A percentile compares a stretch with the other conserved stretches of the same genome.
Evolutionary conservation across 176 grass and related monocot genomes (phyloP).

Genomic region (Luzula sylvatica): DNA sequence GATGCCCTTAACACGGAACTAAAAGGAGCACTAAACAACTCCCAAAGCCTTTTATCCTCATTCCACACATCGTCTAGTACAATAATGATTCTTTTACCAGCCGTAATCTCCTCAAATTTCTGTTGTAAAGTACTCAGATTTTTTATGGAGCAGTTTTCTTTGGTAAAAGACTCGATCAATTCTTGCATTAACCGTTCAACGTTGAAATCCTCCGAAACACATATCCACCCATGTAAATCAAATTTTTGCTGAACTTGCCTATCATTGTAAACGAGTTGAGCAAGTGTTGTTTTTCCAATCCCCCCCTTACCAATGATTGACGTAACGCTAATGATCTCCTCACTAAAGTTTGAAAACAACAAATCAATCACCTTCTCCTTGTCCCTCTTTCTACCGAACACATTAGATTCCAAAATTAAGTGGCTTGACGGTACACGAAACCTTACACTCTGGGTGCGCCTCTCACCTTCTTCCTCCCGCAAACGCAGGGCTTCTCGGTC

Average conservation of each 20-base stretch:
- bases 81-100: slow-evolving; percentile 13
- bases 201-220: slow-evolving; percentile 14
- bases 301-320: slow-evolving; percentile 28
- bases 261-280: slow-evolving; percentile 28
- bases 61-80: slow-evolving; percentile 31
- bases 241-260: slow-evolving; percentile 17
- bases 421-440: slow-evolving; percentile 24
- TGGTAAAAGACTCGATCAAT: not conserved
- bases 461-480: not conserved
- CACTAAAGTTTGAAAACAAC: not conserved
- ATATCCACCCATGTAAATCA: slow-evolving; percentile 24
- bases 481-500: not conserved
- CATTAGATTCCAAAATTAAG: slow-evolving; percentile 2
- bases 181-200: slow-evolving; percentile 9
- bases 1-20: not conserved
- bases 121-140: slow-evolving; percentile 25
- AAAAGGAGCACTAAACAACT: slow-evolving; percentile 21
- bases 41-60: slow-evolving; percentile 13
- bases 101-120: not conserved
- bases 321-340: slow-evolving; percentile 11
- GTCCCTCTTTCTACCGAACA: slow-evolving; percentile 23
- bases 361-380: slow-evolving; percentile 14
- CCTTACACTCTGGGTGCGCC: not conserved
- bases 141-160: not conserved
- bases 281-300: slow-evolving; percentile 35